Percentiles rank a stretch among this genome's conserved stretches.
Conservation (phyloP, 2,329 filamentous ascomycete species). For the Fusarium haematococcum region DNA sequence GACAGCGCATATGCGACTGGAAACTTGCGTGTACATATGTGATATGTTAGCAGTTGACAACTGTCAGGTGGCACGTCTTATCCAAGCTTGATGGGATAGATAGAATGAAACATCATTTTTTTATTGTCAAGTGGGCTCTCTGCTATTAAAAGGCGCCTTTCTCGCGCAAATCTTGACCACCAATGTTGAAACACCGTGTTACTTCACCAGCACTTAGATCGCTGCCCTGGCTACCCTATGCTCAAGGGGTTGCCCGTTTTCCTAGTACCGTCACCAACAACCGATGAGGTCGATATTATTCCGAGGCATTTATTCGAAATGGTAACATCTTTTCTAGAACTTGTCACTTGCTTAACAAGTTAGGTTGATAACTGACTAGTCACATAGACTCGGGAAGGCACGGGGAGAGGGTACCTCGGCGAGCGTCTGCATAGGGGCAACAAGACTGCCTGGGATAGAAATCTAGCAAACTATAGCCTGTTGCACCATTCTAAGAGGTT, state of each 20-base stretch:
- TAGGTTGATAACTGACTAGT: not conserved
- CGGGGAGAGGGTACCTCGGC: not conserved
- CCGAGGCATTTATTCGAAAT: not conserved
- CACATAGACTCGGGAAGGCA: not conserved
- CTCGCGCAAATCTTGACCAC: not conserved
- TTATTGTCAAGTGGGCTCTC: fast-evolving
- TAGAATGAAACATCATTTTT: not conserved
- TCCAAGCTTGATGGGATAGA: not conserved
- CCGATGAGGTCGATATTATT: too few relatives aligned
- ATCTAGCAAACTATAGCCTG: not conserved
- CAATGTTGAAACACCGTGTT: not conserved
- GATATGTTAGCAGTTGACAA: fast-evolving
- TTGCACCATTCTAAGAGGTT: not conserved
- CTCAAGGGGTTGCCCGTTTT: not conserved
- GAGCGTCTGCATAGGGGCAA: not conserved
- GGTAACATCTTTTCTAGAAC: not conserved
- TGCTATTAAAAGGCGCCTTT: not conserved
- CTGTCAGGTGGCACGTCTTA: fast-evolving
- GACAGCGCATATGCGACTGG: fast-evolving
- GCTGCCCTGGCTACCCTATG: not conserved
- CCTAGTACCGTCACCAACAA: not conserved
- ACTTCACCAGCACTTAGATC: fast-evolving
- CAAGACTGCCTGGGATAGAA: not conserved
- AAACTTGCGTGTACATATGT: not conserved
- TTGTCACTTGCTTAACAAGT: not conserved